phyloP scores from a whole-genome alignment of 345 rosid genomes.

The Reutealis trisperma region DNA sequence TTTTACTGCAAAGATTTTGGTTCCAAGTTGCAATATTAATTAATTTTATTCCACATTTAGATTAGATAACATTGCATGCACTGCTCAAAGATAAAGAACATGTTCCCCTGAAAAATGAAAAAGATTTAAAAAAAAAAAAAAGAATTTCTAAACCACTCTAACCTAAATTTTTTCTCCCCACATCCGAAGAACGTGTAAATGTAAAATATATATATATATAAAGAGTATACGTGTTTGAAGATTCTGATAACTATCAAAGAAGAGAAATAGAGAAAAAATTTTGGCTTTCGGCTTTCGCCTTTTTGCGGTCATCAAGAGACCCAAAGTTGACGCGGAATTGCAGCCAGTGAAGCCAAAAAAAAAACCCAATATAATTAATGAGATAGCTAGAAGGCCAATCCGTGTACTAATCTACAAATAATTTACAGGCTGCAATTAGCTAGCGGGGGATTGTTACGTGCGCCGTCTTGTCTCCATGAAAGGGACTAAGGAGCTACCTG shows the following conservation, averaged over 20 bases:
- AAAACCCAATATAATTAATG: too few relatives aligned
- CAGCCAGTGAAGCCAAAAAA: too few relatives aligned
- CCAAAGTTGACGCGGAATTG: conserved; percentile 29
- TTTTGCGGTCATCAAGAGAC: conserved; percentile 19
- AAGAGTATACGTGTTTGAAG: background rate
- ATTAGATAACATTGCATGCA: background rate
- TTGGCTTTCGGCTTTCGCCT: background rate
- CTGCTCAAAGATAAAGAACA: conserved; percentile 18
- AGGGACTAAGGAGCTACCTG: background rate
- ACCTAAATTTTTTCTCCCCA: too few relatives aligned
- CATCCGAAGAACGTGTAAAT: too few relatives aligned
- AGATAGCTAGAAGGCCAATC: too few relatives aligned
- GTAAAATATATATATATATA: too few relatives aligned
- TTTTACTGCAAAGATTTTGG: background rate
- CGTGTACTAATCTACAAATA: too few relatives aligned
- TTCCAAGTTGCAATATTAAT: background rate
- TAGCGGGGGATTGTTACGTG: background rate
- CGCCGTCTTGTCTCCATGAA: conserved; percentile 16
- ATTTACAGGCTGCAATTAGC: too few relatives aligned
- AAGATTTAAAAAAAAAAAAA: background rate
- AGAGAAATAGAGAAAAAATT: background rate
- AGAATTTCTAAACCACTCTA: background rate
- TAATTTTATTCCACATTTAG: background rate
- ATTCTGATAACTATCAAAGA: conserved; percentile 5
- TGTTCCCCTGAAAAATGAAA: conserved; percentile 16